phyloP scores from a whole-genome alignment of 495 filamentous ascomycete species.

The Xylaria acuta region DNA sequence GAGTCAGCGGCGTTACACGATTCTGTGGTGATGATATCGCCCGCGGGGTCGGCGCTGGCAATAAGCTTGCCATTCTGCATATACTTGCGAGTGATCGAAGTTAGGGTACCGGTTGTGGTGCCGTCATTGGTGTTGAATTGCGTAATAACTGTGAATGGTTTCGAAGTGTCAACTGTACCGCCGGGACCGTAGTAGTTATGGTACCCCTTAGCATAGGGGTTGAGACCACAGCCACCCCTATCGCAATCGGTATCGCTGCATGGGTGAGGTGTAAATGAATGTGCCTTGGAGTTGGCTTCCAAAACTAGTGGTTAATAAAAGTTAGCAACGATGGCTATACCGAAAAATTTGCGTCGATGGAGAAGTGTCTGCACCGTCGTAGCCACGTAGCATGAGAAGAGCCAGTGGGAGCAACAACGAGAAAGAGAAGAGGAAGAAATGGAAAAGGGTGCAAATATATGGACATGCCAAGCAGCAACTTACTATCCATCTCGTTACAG shows the following conservation, averaged over 20 bases:
- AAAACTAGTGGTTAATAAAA: constrained; percentile 50
- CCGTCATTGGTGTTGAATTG: constrained; percentile 67
- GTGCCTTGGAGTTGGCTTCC: constrained; percentile 71
- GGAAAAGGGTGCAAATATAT: constrained; percentile 33
- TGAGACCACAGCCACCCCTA: constrained; percentile 45
- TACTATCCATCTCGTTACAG: constrained; percentile 71
- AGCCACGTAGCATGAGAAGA: background rate
- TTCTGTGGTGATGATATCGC: constrained; percentile 59
- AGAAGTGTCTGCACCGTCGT: background rate
- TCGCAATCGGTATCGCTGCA: constrained; percentile 57
- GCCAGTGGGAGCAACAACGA: background rate
- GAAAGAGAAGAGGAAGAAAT: background rate
- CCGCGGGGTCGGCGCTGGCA: constrained; percentile 53
- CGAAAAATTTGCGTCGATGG: background rate
- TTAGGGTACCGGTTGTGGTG: constrained; percentile 52
- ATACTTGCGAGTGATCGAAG: constrained; percentile 68
- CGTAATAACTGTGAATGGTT: constrained; percentile 71
- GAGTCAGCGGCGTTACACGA: constrained; percentile 64
- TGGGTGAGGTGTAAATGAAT: constrained; percentile 66
- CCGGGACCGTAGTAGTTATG: constrained; percentile 59
- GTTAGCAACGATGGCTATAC: background rate
- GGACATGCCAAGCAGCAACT: background rate
- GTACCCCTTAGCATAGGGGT: constrained; percentile 58
- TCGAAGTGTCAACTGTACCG: constrained; percentile 61
- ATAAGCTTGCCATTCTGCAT: constrained; percentile 67